phyloP scores from a whole-genome alignment of 805 yeast species.

The Wickerhamiella kurtzmanii region DNA sequence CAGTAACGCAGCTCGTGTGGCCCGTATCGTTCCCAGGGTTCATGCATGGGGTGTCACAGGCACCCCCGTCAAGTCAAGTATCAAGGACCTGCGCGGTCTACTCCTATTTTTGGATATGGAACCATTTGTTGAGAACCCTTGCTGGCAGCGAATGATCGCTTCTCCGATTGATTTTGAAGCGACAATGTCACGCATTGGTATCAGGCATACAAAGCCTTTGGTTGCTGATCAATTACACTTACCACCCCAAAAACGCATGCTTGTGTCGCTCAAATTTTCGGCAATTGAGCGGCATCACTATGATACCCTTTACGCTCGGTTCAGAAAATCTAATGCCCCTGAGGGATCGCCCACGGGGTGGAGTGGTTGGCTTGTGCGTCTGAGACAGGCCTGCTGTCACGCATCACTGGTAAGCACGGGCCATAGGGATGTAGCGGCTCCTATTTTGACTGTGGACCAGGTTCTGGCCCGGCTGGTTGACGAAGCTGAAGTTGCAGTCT shows the following conservation, averaged over 20 bases:
- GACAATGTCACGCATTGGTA: slow-evolving; percentile 41
- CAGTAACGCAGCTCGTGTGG: slow-evolving; percentile 67
- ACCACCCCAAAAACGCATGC: slow-evolving; percentile 63
- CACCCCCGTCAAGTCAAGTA: slow-evolving; percentile 63
- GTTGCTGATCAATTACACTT: slow-evolving; percentile 62
- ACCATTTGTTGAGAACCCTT: slow-evolving; percentile 44
- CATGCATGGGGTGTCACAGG: slow-evolving; percentile 98
- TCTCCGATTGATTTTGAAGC: slow-evolving; percentile 33
- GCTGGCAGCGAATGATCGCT: slow-evolving; percentile 31
- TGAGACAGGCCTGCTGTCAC: slow-evolving; percentile 76
- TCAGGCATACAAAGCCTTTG: slow-evolving; percentile 76
- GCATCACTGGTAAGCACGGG: slow-evolving; percentile 27
- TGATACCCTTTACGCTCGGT: slow-evolving; percentile 46
- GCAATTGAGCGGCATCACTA: slow-evolving; percentile 80
- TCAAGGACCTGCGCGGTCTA: slow-evolving; percentile 58
- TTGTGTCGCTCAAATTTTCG: slow-evolving; percentile 62
- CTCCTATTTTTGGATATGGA: slow-evolving; percentile 49
- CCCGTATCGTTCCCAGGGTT: slow-evolving; percentile 62
- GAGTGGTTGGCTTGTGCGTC: slow-evolving; percentile 46
- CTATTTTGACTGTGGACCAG: slow-evolving; percentile 43
- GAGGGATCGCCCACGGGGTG: slow-evolving; percentile 2
- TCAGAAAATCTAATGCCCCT: slow-evolving; percentile 40
- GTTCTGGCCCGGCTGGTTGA: slow-evolving; percentile 54
- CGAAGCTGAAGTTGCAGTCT: slow-evolving; percentile 35
- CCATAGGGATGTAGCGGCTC: slow-evolving; percentile 2